Percentiles rank a stretch among this genome's conserved stretches.
These are phyloP conservation scores for Akebia trifoliata DNA, from an alignment of 164 flowering plant genomes.

Conservation along the genomic window DNA sequence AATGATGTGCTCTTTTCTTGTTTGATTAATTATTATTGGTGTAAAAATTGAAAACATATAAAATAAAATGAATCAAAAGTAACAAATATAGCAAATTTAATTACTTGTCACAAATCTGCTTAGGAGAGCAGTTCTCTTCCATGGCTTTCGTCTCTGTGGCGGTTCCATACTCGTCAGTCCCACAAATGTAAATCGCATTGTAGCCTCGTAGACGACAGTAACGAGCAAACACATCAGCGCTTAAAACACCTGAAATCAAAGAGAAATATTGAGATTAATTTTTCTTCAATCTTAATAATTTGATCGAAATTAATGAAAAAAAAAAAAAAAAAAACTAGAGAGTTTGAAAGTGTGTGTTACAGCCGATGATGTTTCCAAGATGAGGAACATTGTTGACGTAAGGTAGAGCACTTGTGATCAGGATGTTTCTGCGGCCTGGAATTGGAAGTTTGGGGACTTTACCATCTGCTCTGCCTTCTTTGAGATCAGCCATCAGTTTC, in stretches of 20 bases:
- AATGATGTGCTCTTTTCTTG: too few species aligned
- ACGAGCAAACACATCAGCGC: constrained; percentile 80
- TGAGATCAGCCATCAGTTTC: too few species aligned
- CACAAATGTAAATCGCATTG: constrained; percentile 55
- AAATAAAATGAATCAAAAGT: too few species aligned
- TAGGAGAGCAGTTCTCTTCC: constrained; percentile 68
- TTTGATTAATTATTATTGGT: too few species aligned
- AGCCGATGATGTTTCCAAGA: constrained; percentile 76
- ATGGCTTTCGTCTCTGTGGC: constrained; percentile 76
- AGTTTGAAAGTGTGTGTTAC: constrained; percentile 25
- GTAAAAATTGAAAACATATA: too few species aligned
- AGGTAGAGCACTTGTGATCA: constrained; percentile 73
- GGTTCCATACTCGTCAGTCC: constrained; percentile 81
- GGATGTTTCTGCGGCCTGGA: constrained; percentile 50
- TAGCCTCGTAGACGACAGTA: constrained; percentile 66
- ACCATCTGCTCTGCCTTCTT: neutral
- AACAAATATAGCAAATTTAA: neutral
- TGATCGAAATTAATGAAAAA: too few species aligned
- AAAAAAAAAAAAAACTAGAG: neutral
- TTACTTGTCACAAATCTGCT: constrained; percentile 75
- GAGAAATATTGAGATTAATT: neutral
- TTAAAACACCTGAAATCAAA: constrained; percentile 46
- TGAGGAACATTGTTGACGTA: constrained; percentile 84
- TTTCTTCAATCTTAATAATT: too few species aligned
- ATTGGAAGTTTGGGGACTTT: constrained; percentile 46